Conservation (phyloP, 106 monocot genomes). For the Phalaenopsis aphrodite region DNA sequence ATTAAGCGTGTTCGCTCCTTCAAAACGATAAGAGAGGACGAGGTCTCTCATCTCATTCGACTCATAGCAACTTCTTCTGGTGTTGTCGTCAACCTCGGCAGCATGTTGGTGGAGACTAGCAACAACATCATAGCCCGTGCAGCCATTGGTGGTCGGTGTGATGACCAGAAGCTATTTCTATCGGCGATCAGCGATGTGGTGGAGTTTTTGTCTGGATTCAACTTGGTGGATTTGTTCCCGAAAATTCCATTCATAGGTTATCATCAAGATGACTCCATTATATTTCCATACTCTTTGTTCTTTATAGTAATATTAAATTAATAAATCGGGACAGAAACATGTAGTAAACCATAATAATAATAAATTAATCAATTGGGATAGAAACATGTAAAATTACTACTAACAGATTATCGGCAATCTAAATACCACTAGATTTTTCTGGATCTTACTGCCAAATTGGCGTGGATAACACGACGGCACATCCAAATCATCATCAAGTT, state of each 20-base stretch:
- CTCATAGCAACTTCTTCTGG: not conserved
- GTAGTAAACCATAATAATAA: too few relatives aligned
- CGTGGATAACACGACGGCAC: too few relatives aligned
- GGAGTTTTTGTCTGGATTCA: not conserved
- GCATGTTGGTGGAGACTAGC: not conserved
- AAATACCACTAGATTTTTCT: too few relatives aligned
- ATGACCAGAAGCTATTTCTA: not conserved
- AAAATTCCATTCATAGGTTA: not conserved
- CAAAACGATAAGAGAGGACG: not conserved
- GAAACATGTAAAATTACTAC: too few relatives aligned
- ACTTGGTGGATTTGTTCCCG: not conserved
- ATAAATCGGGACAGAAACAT: too few relatives aligned
- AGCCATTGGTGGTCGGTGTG: not conserved
- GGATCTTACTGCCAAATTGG: too few relatives aligned
- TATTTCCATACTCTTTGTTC: too few relatives aligned
- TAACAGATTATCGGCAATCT: too few relatives aligned
- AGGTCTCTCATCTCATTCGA: not conserved
- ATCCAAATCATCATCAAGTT: too few relatives aligned
- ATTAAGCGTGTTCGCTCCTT: slow-evolving; percentile 1
- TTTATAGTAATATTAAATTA: too few relatives aligned
- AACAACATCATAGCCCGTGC: not conserved
- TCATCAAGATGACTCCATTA: too few relatives aligned
- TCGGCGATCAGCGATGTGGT: not conserved
- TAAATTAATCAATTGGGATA: too few relatives aligned
- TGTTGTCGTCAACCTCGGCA: not conserved